phyloP scores from a whole-genome alignment of 139 green algal genomes.

The Tetratostichococcus sp. region DNA sequence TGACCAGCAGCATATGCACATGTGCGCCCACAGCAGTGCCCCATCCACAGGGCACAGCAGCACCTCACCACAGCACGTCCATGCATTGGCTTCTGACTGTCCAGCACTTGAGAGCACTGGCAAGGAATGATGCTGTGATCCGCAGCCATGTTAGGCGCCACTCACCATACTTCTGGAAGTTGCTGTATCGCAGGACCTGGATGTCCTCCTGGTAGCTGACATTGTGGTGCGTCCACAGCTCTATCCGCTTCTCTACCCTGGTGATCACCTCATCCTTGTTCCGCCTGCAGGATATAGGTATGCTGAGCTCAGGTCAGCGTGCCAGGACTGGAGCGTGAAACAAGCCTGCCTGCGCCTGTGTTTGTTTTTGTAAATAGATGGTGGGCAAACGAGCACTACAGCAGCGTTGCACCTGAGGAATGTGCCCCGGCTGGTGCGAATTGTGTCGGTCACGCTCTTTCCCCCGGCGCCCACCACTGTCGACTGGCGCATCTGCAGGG shows the following conservation, averaged over 20 bases:
- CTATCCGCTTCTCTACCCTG: background rate
- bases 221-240: constrained; percentile 50
- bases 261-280: background rate
- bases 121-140: too few relatives aligned
- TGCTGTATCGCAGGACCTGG: constrained; percentile 67
- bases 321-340: too few relatives aligned
- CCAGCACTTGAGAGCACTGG: too few relatives aligned
- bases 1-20: too few relatives aligned
- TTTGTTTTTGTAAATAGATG: too few relatives aligned
- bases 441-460: constrained; percentile 48
- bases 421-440: constrained; percentile 74
- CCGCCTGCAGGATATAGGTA: background rate
- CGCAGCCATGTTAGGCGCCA: too few relatives aligned
- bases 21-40: too few relatives aligned
- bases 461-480: constrained; percentile 69
- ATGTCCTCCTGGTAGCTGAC: constrained; percentile 78
- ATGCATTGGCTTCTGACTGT: too few relatives aligned
- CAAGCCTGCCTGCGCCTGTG: too few relatives aligned
- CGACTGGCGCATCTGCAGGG: constrained; percentile 68
- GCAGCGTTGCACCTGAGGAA: constrained; percentile 76
- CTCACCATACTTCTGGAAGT: constrained; percentile 78
- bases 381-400: background rate
- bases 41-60: too few relatives aligned
- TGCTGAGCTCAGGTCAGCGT: too few relatives aligned
- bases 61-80: too few relatives aligned